phyloP scores from a whole-genome alignment of 495 filamentous ascomycete species.

The Podospora comata region DNA sequence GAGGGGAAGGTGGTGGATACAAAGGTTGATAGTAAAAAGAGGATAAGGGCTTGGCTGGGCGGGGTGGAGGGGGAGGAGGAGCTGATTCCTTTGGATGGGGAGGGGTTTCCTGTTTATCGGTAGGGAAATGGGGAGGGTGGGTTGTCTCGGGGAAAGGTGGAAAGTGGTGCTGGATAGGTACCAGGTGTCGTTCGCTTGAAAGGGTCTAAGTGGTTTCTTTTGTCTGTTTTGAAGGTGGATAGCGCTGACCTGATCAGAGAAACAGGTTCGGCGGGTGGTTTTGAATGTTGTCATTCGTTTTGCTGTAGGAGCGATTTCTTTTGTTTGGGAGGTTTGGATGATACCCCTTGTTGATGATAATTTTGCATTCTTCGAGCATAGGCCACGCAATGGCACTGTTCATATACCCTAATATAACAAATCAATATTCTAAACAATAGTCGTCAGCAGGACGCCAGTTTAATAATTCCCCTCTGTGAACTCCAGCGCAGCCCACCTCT shows the following conservation, averaged over 20 bases:
- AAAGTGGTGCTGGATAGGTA: too few species aligned
- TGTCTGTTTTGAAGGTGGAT: background rate
- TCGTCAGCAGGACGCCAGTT: background rate
- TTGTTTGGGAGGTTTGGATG: background rate
- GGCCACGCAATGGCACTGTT: background rate
- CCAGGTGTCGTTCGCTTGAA: background rate
- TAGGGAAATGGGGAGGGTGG: background rate
- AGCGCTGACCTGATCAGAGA: background rate
- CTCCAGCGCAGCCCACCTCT: background rate
- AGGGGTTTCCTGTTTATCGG: conserved; percentile 24
- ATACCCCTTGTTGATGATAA: background rate
- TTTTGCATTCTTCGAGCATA: background rate
- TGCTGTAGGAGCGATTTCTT: background rate
- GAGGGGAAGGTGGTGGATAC: conserved; percentile 25
- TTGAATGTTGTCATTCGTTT: background rate
- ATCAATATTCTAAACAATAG: background rate
- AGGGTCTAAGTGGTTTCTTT: background rate
- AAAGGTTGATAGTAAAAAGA: conserved; percentile 23
- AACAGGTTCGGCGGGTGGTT: background rate
- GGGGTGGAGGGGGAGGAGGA: conserved; percentile 17
- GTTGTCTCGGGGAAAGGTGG: background rate
- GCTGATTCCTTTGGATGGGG: conserved; percentile 15
- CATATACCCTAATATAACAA: background rate
- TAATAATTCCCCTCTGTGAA: background rate
- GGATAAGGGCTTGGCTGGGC: conserved; percentile 27